Base-by-base conservation (phyloP, 371 early-diverging fungal species). In the Encephalitozoon intestinalis region DNA sequence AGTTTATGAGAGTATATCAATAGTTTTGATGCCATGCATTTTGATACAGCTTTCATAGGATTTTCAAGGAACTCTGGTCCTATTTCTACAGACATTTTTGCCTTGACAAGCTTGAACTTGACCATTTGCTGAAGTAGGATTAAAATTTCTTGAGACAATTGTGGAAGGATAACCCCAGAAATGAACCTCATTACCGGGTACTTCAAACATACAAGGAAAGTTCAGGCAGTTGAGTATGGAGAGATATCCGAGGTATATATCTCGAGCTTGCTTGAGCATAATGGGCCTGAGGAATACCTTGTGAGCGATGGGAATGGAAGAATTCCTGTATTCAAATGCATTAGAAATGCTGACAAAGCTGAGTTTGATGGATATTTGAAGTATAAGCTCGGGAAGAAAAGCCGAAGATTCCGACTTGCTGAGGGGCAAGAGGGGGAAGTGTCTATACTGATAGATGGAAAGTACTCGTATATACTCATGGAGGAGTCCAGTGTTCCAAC, bases 1-100 rank as follows among this genome's bases (percentile, higher is more conserved):
- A 77, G 15, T 25, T 21, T 37, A 0, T 49, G 21, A 4, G 67
- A 66, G 25, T 77, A 72, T 43, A 67, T 18, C 6, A 77, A 34
- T 46, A 77, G 28, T 0, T 50, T 30, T 0, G 58, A 34, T 58
- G 58, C 31, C 5, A 58, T 31, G 12, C 15, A n/a, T 34, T 30
- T 37, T 2, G n/a, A 58, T 7, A 58, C 58, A 11, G 58, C 58
- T 18, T 15, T 58, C 6, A 11, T 6, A n/a, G 58, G 58, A 21
- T 34, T 58, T 58, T 2, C 15, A 34, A 58, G 58, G n/a, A 30
- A 34, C 37, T 28, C 18, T 3, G 58, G 58, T 9, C 34, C 18
- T 30, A 58, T 58, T 34, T 34, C 58, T 21, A 58, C 58, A n/a
- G 3, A 21, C 11, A 28, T 28, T n/a, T 34, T 21, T 9, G 58